phyloP scores from a whole-genome alignment of 129 eudicot genomes.

The Dittrichia graveolens region DNA sequence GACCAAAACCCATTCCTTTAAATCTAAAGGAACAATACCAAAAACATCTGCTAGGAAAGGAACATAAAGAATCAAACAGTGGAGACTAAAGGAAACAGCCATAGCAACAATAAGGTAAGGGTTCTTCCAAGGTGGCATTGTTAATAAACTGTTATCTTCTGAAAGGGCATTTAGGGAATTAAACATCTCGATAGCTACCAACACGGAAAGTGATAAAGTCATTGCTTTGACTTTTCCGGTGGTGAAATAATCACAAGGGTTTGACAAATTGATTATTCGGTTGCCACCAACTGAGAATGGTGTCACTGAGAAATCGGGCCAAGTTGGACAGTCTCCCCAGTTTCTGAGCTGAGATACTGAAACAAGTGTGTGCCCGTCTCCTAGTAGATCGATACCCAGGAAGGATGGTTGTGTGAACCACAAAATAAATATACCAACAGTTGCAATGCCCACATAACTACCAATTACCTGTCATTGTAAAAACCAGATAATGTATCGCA shows the following conservation, averaged over 20 bases:
- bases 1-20: slow-evolving; percentile 65
- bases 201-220: slow-evolving; percentile 71
- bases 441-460: slow-evolving; percentile 81
- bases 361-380: slow-evolving; percentile 81
- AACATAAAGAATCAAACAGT: slow-evolving; percentile 64
- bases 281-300: slow-evolving; percentile 58
- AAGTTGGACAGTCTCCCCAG: slow-evolving; percentile 74
- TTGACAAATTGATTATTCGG: slow-evolving; percentile 45
- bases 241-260: slow-evolving; percentile 82
- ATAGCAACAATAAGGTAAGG: slow-evolving; percentile 77
- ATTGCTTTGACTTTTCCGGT: slow-evolving; percentile 70
- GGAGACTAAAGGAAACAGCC: slow-evolving; percentile 62
- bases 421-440: slow-evolving; percentile 73
- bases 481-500: not conserved
- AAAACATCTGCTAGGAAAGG: slow-evolving; percentile 65
- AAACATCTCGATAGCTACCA: slow-evolving; percentile 81
- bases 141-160: slow-evolving; percentile 67
- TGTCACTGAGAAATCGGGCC: slow-evolving; percentile 68
- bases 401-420: slow-evolving; percentile 86
- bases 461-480: slow-evolving; percentile 68
- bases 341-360: slow-evolving; percentile 68
- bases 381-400: slow-evolving; percentile 62
- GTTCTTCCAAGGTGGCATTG: slow-evolving; percentile 80
- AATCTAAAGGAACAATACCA: slow-evolving; percentile 58
- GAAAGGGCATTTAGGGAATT: slow-evolving; percentile 79